Percentiles rank a stretch among this genome's conserved stretches.
phyloP scores from a whole-genome alignment of 495 filamentous ascomycete species.

The Penicillium taxi region DNA sequence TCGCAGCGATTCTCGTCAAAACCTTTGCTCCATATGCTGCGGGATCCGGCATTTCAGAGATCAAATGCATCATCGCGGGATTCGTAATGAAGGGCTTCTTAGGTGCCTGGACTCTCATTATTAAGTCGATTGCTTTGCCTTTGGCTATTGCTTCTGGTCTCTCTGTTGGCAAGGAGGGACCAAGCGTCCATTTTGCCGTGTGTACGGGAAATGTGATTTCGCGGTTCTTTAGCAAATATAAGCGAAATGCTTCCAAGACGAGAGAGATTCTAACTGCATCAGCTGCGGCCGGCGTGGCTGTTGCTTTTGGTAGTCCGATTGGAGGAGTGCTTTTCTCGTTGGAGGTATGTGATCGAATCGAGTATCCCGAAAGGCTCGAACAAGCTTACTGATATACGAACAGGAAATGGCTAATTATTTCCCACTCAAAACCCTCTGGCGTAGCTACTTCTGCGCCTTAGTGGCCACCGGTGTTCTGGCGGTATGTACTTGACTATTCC shows the following conservation, averaged over 20 bases:
- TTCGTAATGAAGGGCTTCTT: slow-evolving; percentile 99
- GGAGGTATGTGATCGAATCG: slow-evolving; percentile 45
- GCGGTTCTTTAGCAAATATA: slow-evolving; percentile 86
- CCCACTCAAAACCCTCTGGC: slow-evolving; percentile 94
- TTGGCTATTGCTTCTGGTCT: slow-evolving; percentile 91
- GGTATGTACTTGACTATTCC: slow-evolving; percentile 30
- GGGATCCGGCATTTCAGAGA: slow-evolving; percentile 95
- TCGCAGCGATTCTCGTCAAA: slow-evolving; percentile 78
- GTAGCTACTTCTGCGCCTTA: slow-evolving; percentile 94
- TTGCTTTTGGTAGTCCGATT: slow-evolving; percentile 96
- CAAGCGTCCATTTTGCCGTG: slow-evolving; percentile 96
- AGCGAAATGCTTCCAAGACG: slow-evolving; percentile 86
- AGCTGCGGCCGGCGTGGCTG: slow-evolving; percentile 89
- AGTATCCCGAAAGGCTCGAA: no score
- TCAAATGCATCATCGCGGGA: slow-evolving; percentile 99
- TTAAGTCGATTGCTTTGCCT: slow-evolving; percentile 88
- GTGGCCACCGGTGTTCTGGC: slow-evolving; percentile 92
- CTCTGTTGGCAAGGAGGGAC: slow-evolving; percentile 94
- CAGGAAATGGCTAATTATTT: slow-evolving; percentile 97
- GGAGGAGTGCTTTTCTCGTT: slow-evolving; percentile 94
- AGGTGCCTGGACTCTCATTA: slow-evolving; percentile 82
- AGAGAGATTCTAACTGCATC: slow-evolving; percentile 91
- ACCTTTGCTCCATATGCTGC: slow-evolving; percentile 94
- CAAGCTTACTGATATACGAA: slow-evolving; percentile 9
- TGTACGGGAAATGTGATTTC: slow-evolving; percentile 98